phyloP scores from a whole-genome alignment of 208 protist species.

The Wallacemonas collosoma region DNA sequence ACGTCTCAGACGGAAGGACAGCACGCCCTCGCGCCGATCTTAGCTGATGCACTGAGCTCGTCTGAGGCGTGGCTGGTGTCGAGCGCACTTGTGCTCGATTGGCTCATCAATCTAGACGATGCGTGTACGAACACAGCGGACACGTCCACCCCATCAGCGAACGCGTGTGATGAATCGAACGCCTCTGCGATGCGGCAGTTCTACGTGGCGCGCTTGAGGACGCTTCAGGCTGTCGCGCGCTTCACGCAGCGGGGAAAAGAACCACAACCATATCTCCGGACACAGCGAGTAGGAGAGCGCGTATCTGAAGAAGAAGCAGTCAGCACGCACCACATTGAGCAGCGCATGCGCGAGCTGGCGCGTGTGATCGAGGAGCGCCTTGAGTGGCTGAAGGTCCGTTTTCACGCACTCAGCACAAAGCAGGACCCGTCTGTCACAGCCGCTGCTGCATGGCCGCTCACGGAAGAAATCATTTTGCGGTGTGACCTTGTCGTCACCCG shows the following conservation, averaged over 20 bases:
- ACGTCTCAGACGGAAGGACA: not conserved
- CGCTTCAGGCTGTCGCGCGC: not conserved
- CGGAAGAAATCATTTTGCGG: not conserved
- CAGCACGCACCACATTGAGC: not conserved
- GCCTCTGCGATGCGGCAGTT: not conserved
- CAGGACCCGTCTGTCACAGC: not conserved
- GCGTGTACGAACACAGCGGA: not conserved
- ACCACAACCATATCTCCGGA: not conserved
- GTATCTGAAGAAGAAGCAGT: not conserved
- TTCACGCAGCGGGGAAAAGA: not conserved
- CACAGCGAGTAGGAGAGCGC: not conserved
- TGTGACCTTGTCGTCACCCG: not conserved
- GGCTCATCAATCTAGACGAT: not conserved
- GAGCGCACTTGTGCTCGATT: not conserved
- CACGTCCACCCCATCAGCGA: not conserved
- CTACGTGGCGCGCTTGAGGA: not conserved
- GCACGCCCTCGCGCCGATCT: not conserved
- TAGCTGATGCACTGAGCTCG: not conserved
- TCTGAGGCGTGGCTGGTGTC: not conserved
- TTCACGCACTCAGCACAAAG: not conserved
- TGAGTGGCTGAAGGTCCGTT: slow-evolving; percentile 3
- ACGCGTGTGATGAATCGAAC: not conserved
- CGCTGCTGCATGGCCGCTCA: not conserved
- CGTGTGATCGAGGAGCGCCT: not conserved
- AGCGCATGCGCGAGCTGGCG: not conserved